phyloP scores from a whole-genome alignment of 1,139 yeast species.

The Citeromyces hawaiiensis region DNA sequence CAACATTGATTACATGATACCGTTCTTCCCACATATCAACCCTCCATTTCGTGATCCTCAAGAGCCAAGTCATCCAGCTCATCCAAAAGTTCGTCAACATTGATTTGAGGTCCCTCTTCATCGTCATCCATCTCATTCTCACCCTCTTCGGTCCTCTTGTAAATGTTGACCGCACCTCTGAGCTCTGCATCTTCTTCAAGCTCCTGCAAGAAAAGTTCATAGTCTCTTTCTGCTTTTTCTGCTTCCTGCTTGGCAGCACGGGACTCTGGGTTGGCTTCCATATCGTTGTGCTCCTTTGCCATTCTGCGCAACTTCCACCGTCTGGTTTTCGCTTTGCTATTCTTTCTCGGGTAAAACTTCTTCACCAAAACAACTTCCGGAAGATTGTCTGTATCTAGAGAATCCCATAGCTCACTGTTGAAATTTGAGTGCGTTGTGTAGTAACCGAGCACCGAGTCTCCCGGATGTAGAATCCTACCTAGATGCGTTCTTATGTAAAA shows the following conservation, averaged over 20 bases:
- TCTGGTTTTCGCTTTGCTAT: constrained; percentile 67
- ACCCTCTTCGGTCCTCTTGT: constrained; percentile 30
- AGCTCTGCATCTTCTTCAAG: constrained; percentile 94
- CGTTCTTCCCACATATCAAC: background rate
- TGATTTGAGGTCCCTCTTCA: constrained; percentile 66
- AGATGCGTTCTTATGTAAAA: constrained; percentile 79
- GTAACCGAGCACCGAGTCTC: constrained; percentile 90
- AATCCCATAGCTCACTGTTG: constrained; percentile 77
- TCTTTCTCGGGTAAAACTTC: constrained; percentile 78
- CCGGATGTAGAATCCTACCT: constrained; percentile 91
- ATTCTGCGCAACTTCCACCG: constrained; percentile 95
- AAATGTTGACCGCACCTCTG: constrained; percentile 80
- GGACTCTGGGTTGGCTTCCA: constrained; percentile 62
- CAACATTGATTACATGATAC: too few relatives aligned
- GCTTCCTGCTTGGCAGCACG: constrained; percentile 79
- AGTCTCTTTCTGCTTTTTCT: constrained; percentile 89
- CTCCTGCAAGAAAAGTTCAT: constrained; percentile 91
- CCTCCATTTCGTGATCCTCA: constrained; percentile 23
- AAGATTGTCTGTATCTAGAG: constrained; percentile 41
- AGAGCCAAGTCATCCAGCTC: constrained; percentile 88
- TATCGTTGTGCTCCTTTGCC: constrained; percentile 90
- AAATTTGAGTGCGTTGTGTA: constrained; percentile 73
- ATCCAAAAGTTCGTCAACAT: constrained; percentile 74
- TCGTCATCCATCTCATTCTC: constrained; percentile 32
- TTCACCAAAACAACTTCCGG: constrained; percentile 92